Base-by-base conservation (phyloP, 2,329 filamentous ascomycete species). In the Apiospora koreana region DNA sequence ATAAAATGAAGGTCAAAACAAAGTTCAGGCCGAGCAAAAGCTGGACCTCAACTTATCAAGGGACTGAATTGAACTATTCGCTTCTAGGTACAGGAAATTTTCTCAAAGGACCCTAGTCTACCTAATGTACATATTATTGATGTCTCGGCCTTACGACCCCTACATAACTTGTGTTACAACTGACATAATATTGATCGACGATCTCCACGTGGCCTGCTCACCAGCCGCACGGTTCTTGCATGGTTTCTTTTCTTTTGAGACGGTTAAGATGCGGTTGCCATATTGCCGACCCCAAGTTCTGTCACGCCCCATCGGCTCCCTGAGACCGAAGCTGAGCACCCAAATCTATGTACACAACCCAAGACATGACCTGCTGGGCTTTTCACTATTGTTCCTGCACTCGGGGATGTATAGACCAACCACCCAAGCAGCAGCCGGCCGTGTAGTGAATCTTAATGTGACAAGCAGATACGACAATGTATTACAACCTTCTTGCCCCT, bases 201-300 rank as follows among this genome's bases (percentile, higher is more conserved):
- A 38, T 62, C 21, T 38, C 54, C 54, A 62, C 54, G 54, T 62
- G 31, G 54, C 54, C 8, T 62, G 54, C 54, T 28, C 54, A 38
- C 54, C 54, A 62, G 31, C 54, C 54, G 54, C 54, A 62, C 54
- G 54, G 54, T 38, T 28, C 54, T 38, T 62, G 54, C 54, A 62
- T 62, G 28, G 28, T 9, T 23, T 38, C 18, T 46, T 9, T 23
- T 38, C 18, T 46, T 62, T 62, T 38, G 31, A n/a, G 25, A 28
- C 14, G 21, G 12, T 28, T 54, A 31, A 54, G 48, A 54, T 31
- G 48, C 25, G 14, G 23, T 50, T 50, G 41, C 16, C 41, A 43
- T 43, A 43, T 43, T 12, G 41, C 41, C 14, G 46, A 25, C 12
- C 46, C 10, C 46, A 50, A 50, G n/a, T 25, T 23, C n/a, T 50